Evolutionary conservation across 1,139 yeast genomes (phyloP), one percentile per base, ranked within the genome.

Genomic region (Trichomonascaceae sp.): DNA sequence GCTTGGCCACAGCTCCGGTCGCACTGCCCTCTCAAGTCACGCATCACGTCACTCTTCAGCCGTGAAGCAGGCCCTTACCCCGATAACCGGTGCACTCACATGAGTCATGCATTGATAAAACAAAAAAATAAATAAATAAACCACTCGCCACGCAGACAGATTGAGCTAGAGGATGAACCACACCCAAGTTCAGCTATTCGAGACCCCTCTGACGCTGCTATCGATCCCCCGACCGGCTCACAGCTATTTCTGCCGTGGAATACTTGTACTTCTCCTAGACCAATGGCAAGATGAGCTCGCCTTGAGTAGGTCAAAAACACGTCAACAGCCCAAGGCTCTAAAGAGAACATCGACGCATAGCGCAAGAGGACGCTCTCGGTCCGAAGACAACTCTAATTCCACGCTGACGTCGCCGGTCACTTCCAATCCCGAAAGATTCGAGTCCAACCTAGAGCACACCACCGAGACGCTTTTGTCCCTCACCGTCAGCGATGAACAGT

Each of bases 161-260:
- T n/a, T n/a, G n/a, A n/a, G n/a, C n/a, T n/a, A n/a, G 11, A 20
- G 23, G 23, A 20, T 20, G 23, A 11, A 20, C 23, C 23, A 45
- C 38, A 48, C 46, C 14, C 51, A 48, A 32, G 51, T 48, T 28
- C 51, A 48, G 31, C 36, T 47, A 16, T 43, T 45, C 40, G 47
- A 38, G 22, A 48, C 52, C 9, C 50, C 48, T 20, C 43, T 55
- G 30, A 45, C 47, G 28, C 44, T 55, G 28, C 34, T 54, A 16
- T 52, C 56, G 3, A 51, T 54, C 13, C 57, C 59, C 2, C 37
- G 44, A 26, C 42, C 38, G 13, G 39, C 39, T 17, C 50, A 52
- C 31, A 47, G 50, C 2, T 39, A 32, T 27, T 51, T 52, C 31
- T 43, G 43, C 18, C 50, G 47, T 15, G 57, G 56, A 15, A 43